Evolutionary conservation across 306 rosid genomes (phyloP), one percentile per base, ranked within the genome.

Genomic region (Trifolium pratense): DNA sequence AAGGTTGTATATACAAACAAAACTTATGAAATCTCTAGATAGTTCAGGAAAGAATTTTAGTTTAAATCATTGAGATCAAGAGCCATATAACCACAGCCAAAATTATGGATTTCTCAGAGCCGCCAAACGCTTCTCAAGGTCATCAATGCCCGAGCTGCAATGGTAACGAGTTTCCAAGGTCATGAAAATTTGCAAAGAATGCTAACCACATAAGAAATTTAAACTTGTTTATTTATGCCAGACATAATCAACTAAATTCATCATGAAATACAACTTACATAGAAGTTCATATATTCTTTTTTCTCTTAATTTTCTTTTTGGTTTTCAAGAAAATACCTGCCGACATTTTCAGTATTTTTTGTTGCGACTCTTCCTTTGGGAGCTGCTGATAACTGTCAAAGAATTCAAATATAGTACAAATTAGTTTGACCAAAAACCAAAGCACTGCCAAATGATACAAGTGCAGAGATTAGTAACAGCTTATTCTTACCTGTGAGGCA

Each of bases 71-170:
- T 39, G 80, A 5, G 46, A 45, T 58, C 13, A 18, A 21, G 36
- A 66, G 68, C 16, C 69, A 39, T 61, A 63, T 21, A 75, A 56
- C 48, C 75, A 49, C 18, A 17, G 51, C 59, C 46, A 65, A 75
- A 70, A 46, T 89, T 83, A 91, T 15, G 91, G 93, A 81, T 87
- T 87, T 75, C 97, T 86, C 29, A 92, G 97, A 75, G 93, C 92
- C 10, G 91, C 97, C 89, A 95, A 74, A 71, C 99, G 90, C 81
- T 90, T 90, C 92, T 92, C 99, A 52, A 95, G 91, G 46, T 95
- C 93, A 36, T 85, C 89, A 32, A 78, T 7, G 48, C 93, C 85
- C 29, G 97, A 90, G 82, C 99, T 95, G 92, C 81, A 85, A 74
- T 62, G 51, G n/a, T 63, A 78, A 45, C 51, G 75, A 76, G 80